Conservation (phyloP, 805 yeast species). For the Clavispora santaluciae region DNA sequence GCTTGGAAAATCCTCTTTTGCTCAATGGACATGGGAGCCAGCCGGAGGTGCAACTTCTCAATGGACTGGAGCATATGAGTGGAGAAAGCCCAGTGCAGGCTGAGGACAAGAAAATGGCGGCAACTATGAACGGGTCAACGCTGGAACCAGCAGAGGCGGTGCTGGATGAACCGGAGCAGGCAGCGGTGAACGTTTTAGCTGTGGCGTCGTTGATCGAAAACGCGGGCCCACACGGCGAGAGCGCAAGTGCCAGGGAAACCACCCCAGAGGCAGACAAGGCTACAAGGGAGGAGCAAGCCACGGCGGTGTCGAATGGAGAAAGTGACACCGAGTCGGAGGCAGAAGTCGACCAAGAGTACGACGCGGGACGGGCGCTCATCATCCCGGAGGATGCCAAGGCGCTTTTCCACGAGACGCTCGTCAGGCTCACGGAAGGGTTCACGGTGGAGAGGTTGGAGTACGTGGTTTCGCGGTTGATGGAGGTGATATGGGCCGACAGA, state of each 20-base stretch:
- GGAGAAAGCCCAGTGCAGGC: not conserved
- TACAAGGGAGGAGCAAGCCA: not conserved
- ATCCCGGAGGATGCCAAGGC: constrained; percentile 16
- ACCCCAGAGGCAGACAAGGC: too few species aligned
- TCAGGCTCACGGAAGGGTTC: constrained; percentile 28
- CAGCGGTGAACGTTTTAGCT: too few species aligned
- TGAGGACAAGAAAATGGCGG: too few species aligned
- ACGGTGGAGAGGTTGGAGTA: constrained; percentile 36
- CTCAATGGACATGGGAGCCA: constrained; percentile 1
- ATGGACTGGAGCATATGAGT: too few species aligned
- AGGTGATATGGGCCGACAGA: constrained; percentile 67
- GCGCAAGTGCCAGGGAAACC: too few species aligned
- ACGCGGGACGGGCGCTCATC: constrained; percentile 49
- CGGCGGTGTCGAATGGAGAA: constrained; percentile 5
- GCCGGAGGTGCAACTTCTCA: not conserved
- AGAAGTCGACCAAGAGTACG: constrained; percentile 38
- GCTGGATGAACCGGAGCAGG: too few species aligned
- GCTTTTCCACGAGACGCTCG: constrained; percentile 23
- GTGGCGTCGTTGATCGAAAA: too few species aligned
- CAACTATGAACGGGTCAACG: too few species aligned
- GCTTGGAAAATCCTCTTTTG: constrained; percentile 1
- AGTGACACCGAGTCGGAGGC: constrained; percentile 28
- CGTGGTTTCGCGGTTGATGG: constrained; percentile 61
- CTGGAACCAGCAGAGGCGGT: too few species aligned
- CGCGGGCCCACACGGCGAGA: too few species aligned